Evolutionary conservation across 2,329 filamentous ascomycete genomes (phyloP).

Genomic region (Phialophora macrospora): DNA sequence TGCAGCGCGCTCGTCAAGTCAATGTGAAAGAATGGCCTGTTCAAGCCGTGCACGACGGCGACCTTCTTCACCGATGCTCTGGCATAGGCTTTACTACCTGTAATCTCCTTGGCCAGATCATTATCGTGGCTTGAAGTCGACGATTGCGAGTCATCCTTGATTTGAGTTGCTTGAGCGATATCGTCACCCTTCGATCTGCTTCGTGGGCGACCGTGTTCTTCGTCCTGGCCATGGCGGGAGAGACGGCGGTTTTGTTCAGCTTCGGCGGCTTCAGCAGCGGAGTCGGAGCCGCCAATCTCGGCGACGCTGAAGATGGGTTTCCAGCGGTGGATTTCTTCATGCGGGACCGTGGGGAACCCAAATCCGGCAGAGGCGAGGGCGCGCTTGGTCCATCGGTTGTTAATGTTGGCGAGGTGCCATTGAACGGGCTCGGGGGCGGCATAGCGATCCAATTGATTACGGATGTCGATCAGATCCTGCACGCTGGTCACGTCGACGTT

Average conservation of each 20-base stretch:
- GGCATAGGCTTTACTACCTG: slow-evolving; percentile 55
- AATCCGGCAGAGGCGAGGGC: slow-evolving; percentile 87
- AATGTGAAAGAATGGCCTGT: slow-evolving; percentile 90
- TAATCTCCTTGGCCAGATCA: slow-evolving; percentile 53
- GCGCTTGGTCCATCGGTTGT: slow-evolving; percentile 92
- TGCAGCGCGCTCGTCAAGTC: slow-evolving; percentile 89
- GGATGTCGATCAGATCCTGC: slow-evolving; percentile 89
- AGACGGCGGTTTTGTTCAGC: slow-evolving; percentile 58
- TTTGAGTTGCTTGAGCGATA: slow-evolving; percentile 5
- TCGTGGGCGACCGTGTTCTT: slow-evolving; percentile 40
- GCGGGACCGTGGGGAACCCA: slow-evolving; percentile 71
- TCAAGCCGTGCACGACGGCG: slow-evolving; percentile 80
- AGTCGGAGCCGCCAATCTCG: slow-evolving; percentile 74
- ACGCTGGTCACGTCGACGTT: slow-evolving; percentile 92
- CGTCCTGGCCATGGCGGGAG: slow-evolving; percentile 36
- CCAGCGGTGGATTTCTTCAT: slow-evolving; percentile 69
- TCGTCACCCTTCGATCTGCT: slow-evolving; percentile 14
- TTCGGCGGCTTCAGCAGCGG: slow-evolving; percentile 72
- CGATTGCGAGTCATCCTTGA: slow-evolving; percentile 37
- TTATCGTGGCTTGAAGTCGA: slow-evolving; percentile 43
- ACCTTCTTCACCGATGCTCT: slow-evolving; percentile 44
- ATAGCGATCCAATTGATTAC: slow-evolving; percentile 90
- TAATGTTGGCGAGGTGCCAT: slow-evolving; percentile 95
- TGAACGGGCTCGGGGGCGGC: slow-evolving; percentile 80
- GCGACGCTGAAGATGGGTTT: slow-evolving; percentile 95